Evolutionary conservation across 148 eudicot genomes (phyloP), one percentile per base, ranked within the genome.

Genomic region (Simmondsia chinensis): DNA sequence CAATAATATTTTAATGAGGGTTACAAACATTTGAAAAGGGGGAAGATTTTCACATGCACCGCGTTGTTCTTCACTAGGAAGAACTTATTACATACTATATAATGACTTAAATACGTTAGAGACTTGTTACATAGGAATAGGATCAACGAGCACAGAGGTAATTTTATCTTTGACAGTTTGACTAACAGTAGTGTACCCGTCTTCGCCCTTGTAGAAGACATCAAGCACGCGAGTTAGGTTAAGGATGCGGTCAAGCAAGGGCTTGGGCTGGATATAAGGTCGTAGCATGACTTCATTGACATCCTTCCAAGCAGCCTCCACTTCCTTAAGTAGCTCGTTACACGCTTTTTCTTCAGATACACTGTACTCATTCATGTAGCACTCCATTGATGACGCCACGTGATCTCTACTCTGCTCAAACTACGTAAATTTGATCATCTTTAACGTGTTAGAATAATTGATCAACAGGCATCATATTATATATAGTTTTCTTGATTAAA

Each of bases 121-220:
- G n/a, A n/a, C n/a, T n/a, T n/a, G n/a, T 48, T 32, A 67, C 0
- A 67, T 21, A 4, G 59, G 49, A 13, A 68, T 46, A 5, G 60
- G 60, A 57, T 41, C 23, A 25, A 53, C 47, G 21, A 62, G 49
- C 7, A 62, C 42, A 5, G 57, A 39, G 2, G 59, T 48, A 34
- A 62, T 48, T 31, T 57, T 62, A 17, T 55, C 49, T 30, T 52
- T 68, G 33, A 62, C 12, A 11, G 44, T 35, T 16, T 46, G 37
- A 17, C 43, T 52, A 16, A 54, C 58, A 7, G 33, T 16, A 0
- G 82, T 75, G 32, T 60, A 82, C 3, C 69, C 63, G 46, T 82
- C 93, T 45, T 39, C 64, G 5, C 53, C 71, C 4, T 58, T 58
- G 39, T 72, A n/a, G n/a, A n/a, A 78, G 0, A 82, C 20, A 50